Conservation (phyloP, 2,329 filamentous ascomycete species). For the Cladophialophora bantiana region DNA sequence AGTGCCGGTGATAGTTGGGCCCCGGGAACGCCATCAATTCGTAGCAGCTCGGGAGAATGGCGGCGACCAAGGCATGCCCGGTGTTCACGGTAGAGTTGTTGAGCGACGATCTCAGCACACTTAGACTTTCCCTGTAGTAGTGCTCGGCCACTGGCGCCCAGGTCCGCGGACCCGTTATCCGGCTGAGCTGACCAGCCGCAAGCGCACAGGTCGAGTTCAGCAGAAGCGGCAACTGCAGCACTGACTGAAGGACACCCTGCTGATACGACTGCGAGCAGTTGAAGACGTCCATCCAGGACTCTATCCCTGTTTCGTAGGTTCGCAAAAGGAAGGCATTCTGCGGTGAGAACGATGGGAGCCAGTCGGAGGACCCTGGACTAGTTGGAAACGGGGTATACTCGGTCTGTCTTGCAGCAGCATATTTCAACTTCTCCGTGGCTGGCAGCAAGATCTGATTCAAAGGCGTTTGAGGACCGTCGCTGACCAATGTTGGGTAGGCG, state of each 20-base stretch:
- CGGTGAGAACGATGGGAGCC: not conserved
- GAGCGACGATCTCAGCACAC: not conserved
- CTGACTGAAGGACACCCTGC: not conserved
- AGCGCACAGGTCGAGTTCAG: conserved; percentile 21
- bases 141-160: not conserved
- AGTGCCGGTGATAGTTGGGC: conserved; percentile 15
- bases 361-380: not conserved
- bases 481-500: too few relatives aligned
- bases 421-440: not conserved
- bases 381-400: not conserved
- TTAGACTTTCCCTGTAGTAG: not conserved
- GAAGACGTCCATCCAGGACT: not conserved
- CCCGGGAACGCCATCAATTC: conserved; percentile 18
- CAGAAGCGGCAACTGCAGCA: not conserved
- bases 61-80: conserved; percentile 6
- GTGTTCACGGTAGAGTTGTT: not conserved
- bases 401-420: not conserved
- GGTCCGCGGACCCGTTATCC: not conserved
- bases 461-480: not conserved
- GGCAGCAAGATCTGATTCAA: not conserved
- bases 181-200: conserved; percentile 17
- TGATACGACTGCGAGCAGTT: not conserved
- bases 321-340: not conserved
- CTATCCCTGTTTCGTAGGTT: not conserved
- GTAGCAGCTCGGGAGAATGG: conserved; percentile 21